Evolutionary conservation across 2,329 filamentous ascomycete species (phyloP), one percentile per base, ranked within the genome.

Genomic region (Sporothrix curviconia): DNA sequence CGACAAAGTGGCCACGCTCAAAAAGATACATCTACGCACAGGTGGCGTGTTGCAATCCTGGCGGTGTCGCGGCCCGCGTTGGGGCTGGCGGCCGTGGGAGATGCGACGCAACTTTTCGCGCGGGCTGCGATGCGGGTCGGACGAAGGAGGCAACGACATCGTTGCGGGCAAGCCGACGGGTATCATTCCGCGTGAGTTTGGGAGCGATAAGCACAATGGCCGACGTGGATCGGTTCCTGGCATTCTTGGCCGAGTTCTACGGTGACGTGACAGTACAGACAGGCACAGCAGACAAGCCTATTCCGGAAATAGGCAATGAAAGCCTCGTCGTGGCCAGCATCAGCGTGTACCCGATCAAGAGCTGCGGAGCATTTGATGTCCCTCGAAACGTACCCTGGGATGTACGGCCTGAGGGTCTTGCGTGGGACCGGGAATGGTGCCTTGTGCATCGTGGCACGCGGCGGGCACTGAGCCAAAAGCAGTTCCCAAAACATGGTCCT

Each of bases 371-470:
- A 0, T 95, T 87, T 69, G 75, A 76, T 36, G 77, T 97, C 30
- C 86, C 90, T 1, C 61, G 72, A 0, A 79, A 76, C 2, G 74
- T 73, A 7, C 67, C 77, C 14, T 99, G 94, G 94, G 84, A 89
- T 64, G 79, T 97, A 19, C 83, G 81, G 56, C 77, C 81, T 7
- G 91, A 96, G 72, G 94, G 94, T 0, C 76, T 99, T 2, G 87
- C 85, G 8, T 97, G 92, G 91, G 94, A 99, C 69, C 81, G 94
- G 60, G 92, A 97, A 74, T 99, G 94, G 92, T 97, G 92, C 71
- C 76, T 99, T 19, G 78, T 99, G 14, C 92, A 96, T 68, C 82
- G 85, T 66, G 91, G 90, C 43, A 95, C 92, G 1, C 88, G 90
- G 0, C 84, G 86, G 64, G 90, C 87, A 6, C 75, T 99, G 55